These are phyloP conservation scores for Boletus eberwhitei DNA, from an alignment of 768 basidiomycete species.

Conservation along the genomic window DNA sequence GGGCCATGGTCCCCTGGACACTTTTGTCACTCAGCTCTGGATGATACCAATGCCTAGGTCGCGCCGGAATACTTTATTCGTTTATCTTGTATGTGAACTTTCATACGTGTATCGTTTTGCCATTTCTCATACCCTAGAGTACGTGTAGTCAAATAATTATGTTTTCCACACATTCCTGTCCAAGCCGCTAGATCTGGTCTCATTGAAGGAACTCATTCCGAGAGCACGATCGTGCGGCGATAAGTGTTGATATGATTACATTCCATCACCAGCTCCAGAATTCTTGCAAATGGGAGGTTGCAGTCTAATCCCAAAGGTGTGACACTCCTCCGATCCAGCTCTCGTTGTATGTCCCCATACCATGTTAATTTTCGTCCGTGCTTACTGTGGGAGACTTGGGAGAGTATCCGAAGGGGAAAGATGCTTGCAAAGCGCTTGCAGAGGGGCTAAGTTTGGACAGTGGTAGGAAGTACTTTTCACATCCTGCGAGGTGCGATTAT, in stretches of 20 bases:
- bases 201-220: background rate
- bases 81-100: conserved; percentile 16
- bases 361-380: too few relatives aligned
- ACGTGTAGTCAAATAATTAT: conserved; percentile 16
- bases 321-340: background rate
- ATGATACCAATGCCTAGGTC: background rate
- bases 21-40: background rate
- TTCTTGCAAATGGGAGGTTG: background rate
- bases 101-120: background rate
- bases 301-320: background rate
- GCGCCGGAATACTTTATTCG: conserved; percentile 8
- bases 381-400: background rate
- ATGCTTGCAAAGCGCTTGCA: background rate
- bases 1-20: background rate
- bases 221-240: background rate
- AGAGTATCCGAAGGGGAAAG: background rate
- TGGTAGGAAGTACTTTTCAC: background rate
- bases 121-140: background rate
- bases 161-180: conserved; percentile 26
- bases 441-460: background rate
- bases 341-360: background rate
- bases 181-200: too few relatives aligned
- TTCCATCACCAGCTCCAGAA: background rate
- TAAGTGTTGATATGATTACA: background rate
- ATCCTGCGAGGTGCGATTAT: background rate